Evolutionary conservation across 768 basidiomycete genomes (phyloP), one percentile per base, ranked within the genome.

Genomic region (Trametes sanguinea): DNA sequence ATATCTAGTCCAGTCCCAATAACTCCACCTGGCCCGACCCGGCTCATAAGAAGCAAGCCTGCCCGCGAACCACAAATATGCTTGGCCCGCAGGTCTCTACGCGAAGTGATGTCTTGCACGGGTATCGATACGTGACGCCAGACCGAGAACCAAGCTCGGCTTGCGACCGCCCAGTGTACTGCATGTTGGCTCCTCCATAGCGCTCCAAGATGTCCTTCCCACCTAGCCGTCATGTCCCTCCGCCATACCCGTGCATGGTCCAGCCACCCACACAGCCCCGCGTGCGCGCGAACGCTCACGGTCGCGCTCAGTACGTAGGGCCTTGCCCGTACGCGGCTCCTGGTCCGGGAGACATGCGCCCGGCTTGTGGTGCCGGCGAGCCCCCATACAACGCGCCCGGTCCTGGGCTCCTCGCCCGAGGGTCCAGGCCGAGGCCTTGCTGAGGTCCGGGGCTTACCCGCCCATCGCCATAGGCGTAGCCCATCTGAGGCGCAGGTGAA

Each of bases 311-410:
- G 48, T 63, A 65, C 17, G 51, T 61, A 37, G 61, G 48, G 6
- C 60, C 64, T 4, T 61, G 59, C 30, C 77, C 80, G 46, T 82
- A 84, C 32, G 76, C 83, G 5, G 72, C 65, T 54, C 79, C 76
- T 2, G 83, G 83, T 2, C 77, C 78, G 10, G 85, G 85, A 16
- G 81, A 81, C 57, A 70, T 71, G 30, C 73, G 74, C 33, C 77
- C 80, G 13, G 71, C 73, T 22, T 51, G 54, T 44, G 65, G 58
- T 30, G 54, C 65, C 14, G 64, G 64, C n/a, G 60, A 59, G 22
- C 60, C 64, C 27, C 54, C 58, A 47, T 62, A 52, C 51, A 61
- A 55, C 30, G 55, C 50, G 13, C 50, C 59, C 9, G 67, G 64
- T 30, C 62, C 61, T 43, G 67, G 67, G 37, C 63, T 65, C 11